phyloP scores from a whole-genome alignment of 345 rosid species.

The Dipteronia dyeriana region DNA sequence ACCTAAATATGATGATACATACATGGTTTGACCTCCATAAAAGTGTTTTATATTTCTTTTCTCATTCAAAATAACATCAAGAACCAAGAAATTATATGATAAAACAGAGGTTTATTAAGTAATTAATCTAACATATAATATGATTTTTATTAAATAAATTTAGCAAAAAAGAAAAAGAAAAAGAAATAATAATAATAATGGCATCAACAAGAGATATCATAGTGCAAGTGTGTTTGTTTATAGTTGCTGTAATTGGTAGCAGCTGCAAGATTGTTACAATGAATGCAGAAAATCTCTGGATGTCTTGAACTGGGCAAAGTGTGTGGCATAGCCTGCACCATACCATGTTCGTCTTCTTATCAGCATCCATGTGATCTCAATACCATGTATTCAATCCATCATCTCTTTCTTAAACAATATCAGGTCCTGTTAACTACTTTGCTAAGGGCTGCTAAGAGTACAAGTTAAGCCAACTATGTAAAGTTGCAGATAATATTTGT shows the following conservation, averaged over 20 bases:
- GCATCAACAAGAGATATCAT: background rate
- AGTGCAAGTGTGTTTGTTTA: background rate
- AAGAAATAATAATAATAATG: too few relatives aligned
- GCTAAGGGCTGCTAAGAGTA: too few relatives aligned
- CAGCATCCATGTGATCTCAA: background rate
- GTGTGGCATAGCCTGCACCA: background rate
- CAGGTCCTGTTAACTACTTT: too few relatives aligned
- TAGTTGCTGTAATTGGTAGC: background rate
- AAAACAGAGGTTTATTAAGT: background rate
- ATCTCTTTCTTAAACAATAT: too few relatives aligned
- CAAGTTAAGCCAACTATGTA: too few relatives aligned
- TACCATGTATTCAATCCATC: too few relatives aligned
- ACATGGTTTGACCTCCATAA: too few relatives aligned
- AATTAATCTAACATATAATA: background rate
- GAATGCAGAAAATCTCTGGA: background rate
- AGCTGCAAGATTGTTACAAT: background rate
- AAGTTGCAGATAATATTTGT: too few relatives aligned
- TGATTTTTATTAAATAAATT: background rate
- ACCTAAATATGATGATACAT: too few relatives aligned
- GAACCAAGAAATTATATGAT: background rate
- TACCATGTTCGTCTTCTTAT: background rate
- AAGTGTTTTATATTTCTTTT: too few relatives aligned
- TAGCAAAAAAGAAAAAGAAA: too few relatives aligned
- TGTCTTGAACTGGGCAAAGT: background rate
- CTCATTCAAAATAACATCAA: too few relatives aligned